Evolutionary conservation across 371 early-diverging fungal genomes (phyloP), one percentile per base, ranked within the genome.

Genomic region (Mortierella sp.): DNA sequence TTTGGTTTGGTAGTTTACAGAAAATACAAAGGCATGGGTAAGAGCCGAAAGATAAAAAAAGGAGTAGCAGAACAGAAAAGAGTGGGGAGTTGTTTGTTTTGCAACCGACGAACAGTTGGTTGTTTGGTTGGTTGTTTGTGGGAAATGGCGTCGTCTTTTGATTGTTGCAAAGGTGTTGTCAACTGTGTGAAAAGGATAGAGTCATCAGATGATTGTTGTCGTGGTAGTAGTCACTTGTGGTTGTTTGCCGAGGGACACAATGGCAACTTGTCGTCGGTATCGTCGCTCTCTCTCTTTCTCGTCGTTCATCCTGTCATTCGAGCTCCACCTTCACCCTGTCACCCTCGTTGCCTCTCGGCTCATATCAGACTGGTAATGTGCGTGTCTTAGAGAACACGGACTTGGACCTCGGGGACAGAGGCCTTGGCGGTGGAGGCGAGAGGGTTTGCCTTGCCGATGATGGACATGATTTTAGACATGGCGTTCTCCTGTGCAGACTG

Each of bases 391-490:
- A 80, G 70, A 42, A 60, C 71, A 13, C 78, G 24, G 74, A 70
- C 47, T 34, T 78, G 81, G 26, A 80, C 60, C 26, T 78, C 79
- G n/a, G 81, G 76, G n/a, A 73, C 52, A 48, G 47, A 21, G 71
- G 80, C 63, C 78, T 80, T 82, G 38, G 75, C 54, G n/a, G 78
- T 60, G 31, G 81, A 50, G 55, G 77, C 63, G 68, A 81, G 50
- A 19, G 75, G 75, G 70, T 75, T 78, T 16, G 80, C 52, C 63
- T 72, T 80, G 74, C 82, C 86, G 47, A 86, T 76, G 71, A 86
- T 58, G 73, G 86, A 52, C 82, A 82, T 86, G 47, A 86, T 80
- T 58, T 80, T 86, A 10, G 86, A 77, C 86, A 86, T 82, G 71
- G 86, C 86, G 72, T 86, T 86, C 73, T 86, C 72, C 58, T 86